These are phyloP conservation scores for Exophiala aquamarina DNA, from an alignment of 2,329 filamentous ascomycete genomes.

Conservation along the genomic window DNA sequence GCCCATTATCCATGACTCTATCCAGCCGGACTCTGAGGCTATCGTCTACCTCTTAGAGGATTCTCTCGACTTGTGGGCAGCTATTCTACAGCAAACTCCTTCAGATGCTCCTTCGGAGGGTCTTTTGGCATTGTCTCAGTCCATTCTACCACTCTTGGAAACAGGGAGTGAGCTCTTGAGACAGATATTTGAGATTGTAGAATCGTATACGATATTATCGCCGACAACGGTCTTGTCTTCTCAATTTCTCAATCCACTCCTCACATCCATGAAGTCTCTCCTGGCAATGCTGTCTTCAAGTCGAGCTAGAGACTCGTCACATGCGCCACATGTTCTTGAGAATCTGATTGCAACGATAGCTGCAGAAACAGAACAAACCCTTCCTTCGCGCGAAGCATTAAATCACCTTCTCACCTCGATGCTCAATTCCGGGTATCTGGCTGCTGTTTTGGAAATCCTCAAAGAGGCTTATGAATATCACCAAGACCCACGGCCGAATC, in stretches of 20 bases:
- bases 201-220: constrained; percentile 70
- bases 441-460: constrained; percentile 59
- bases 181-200: constrained; percentile 63
- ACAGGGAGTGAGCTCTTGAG: constrained; percentile 64
- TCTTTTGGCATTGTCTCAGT: constrained; percentile 63
- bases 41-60: constrained; percentile 87
- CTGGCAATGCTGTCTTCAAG: constrained; percentile 23
- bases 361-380: constrained; percentile 17
- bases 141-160: constrained; percentile 65
- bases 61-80: constrained; percentile 83
- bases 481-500: constrained; percentile 78
- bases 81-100: constrained; percentile 67
- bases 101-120: constrained; percentile 59
- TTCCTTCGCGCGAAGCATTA: constrained; percentile 41
- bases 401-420: constrained; percentile 57
- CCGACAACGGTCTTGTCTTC: constrained; percentile 45
- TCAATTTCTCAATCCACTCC: constrained; percentile 40
- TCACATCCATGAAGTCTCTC: constrained; percentile 34
- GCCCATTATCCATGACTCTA: constrained; percentile 77
- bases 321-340: constrained; percentile 39
- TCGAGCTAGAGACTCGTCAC: constrained; percentile 34
- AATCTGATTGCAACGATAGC: constrained; percentile 35
- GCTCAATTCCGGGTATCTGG: constrained; percentile 24
- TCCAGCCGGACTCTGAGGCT: constrained; percentile 70
- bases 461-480: constrained; percentile 70